Base-by-base conservation (phyloP, 2,329 filamentous ascomycete species). In the Alternaria metachromatica region DNA sequence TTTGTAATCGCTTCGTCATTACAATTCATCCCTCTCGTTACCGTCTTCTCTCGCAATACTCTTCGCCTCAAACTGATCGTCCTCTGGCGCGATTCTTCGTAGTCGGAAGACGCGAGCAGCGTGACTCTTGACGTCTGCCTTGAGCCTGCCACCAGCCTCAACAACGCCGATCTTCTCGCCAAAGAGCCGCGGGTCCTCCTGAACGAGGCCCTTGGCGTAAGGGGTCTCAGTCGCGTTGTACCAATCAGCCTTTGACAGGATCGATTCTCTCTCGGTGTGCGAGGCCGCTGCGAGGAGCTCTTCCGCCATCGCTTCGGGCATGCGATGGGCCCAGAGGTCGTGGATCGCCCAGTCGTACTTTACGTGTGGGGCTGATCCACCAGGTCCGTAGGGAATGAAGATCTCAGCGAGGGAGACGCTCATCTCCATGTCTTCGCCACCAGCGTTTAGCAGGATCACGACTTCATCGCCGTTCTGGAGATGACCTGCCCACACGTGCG, bases 301-400 rank as follows among this genome's bases (percentile, higher is more conserved):
- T 26, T 68, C 58, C 1, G 70, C 71, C 2, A 65, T 71, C 6
- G 33, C 23, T 3, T 68, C 58, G 0, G 66, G 9, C 72, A 74
- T 74, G 28, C 72, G 72, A 25, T 69, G 45, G 2, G 70, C 70
- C 70, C 72, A 74, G 2, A 74, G 67, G 23, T 74, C 72, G 43
- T 74, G 67, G 18, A 74, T 58, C 1, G 68, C 66, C 72, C 72
- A 74, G 46, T 71, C 68, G 30, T 65, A 74, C 10, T 71, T 67
- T 23, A 66, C 63, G 46, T 72, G 72, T 1, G 69, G 72, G 6
- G 72, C 72, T 12, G 72, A 71, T 21, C 72, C 72, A 15, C 69
- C 70, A 1, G 72, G 67, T 41, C 72, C 70, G 18, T 71, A 72
- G 1, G 70, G 67, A 1, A 70, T 71, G 49, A 74, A 74, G 15